Evolutionary conservation across 768 basidiomycete species (phyloP), one percentile per base, ranked within the genome.

Genomic region (Porphyrellus cyaneotinctus): DNA sequence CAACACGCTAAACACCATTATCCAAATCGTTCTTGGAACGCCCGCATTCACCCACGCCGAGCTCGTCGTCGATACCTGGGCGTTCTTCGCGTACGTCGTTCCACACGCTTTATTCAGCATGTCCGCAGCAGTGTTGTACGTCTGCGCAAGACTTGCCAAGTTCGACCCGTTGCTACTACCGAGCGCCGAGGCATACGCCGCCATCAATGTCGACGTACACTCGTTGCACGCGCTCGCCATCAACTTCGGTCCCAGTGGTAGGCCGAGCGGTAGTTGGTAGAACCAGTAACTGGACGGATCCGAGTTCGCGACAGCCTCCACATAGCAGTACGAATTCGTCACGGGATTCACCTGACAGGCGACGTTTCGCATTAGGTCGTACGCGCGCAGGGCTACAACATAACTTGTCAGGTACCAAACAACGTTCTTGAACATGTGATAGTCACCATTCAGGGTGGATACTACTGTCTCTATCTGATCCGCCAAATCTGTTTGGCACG

Each of bases 241-340:
- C 20, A 69, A 68, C 51, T 49, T 51, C 5, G 75, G 72, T 6
- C 84, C 83, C 1, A 89, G 70, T 12, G 60, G 50, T 22, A 74
- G 69, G 13, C 84, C 88, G 12, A 85, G 76, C 4, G 85, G 84
- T 12, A 92, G 75, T 32, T 74, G 68, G 72, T 88, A 93, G 66
- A 83, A 80, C 73, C 84, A 89, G n/a, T 83, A 66, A 64, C 88
- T 87, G 20, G 82, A 78, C 0, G 86, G 80, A 52, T 82, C 80
- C 3, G 74, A 30, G 54, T 74, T 74, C 31, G 70, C 73, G 20
- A 81, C 78, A 14, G 90, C 87, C 54, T 83, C 75, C 49, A 89
- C 47, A 70, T 81, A 91, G 72, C 90, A 93, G 70, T 90, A 93
- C 0, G 80, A 68, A 59, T 84, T 77, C 28, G 81, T 77, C 4